Conservation (phyloP, 192 early-diverging fungal species). For the Coemansia sp. region DNA sequence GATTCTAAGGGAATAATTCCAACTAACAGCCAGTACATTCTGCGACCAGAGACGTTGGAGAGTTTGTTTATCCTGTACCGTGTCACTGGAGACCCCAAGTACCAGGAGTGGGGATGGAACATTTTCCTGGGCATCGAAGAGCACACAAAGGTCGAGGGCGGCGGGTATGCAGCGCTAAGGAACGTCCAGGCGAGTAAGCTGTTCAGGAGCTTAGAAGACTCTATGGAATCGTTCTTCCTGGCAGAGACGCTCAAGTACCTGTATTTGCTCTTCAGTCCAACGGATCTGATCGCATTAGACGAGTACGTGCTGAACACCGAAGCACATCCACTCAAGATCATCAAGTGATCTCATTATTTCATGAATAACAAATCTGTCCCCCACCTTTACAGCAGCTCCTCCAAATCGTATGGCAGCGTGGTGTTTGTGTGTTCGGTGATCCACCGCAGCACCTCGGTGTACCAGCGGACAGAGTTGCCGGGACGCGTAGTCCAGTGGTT, state of each 20-base stretch:
- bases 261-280: slow-evolving; percentile 81
- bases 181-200: slow-evolving; percentile 12
- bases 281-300: slow-evolving; percentile 66
- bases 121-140: slow-evolving; percentile 87
- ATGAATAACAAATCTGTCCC: no score
- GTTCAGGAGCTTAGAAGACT: slow-evolving; percentile 9
- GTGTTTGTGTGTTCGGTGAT: slow-evolving; percentile 37
- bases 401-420: slow-evolving; percentile 21
- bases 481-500: slow-evolving; percentile 65
- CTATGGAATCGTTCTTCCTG: slow-evolving; percentile 81
- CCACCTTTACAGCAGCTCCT: no score
- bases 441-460: slow-evolving; percentile 66
- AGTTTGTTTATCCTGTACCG: slow-evolving; percentile 82
- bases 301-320: slow-evolving; percentile 94
- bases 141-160: slow-evolving; percentile 59
- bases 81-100: slow-evolving; percentile 78
- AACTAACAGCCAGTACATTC: slow-evolving; percentile 50
- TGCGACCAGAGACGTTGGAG: slow-evolving; percentile 90
- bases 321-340: slow-evolving; percentile 77
- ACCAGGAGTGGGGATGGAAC: slow-evolving; percentile 77
- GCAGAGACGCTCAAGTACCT: slow-evolving; percentile 97
- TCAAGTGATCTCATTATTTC: no score
- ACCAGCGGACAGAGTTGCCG: slow-evolving; percentile 67
- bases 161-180: slow-evolving; percentile 60
- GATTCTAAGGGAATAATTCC: slow-evolving; percentile 4